phyloP scores from a whole-genome alignment of 2,329 filamentous ascomycete species.

The Cercospora brassicicola region DNA sequence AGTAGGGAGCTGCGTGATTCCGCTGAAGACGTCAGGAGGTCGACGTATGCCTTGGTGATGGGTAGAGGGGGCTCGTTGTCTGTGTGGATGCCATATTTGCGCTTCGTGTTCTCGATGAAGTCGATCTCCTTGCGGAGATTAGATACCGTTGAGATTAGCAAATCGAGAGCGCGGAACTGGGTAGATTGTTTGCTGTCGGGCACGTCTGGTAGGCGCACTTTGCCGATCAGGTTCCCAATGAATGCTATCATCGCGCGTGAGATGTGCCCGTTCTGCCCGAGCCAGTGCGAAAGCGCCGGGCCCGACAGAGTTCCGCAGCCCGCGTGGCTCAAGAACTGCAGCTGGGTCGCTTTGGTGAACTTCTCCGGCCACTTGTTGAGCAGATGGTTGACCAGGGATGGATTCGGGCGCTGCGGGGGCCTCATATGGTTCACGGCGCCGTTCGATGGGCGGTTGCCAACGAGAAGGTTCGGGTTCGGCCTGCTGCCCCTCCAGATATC shows the following conservation, averaged over 20 bases:
- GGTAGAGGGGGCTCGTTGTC: conserved; percentile 46
- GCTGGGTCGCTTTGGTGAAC: conserved; percentile 61
- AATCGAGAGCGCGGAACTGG: conserved; percentile 60
- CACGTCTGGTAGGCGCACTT: conserved; percentile 57
- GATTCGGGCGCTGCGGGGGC: conserved; percentile 34
- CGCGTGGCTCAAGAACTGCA: conserved; percentile 65
- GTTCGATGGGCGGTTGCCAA: conserved; percentile 36
- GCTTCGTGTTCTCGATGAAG: conserved; percentile 66
- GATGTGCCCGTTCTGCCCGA: conserved; percentile 71
- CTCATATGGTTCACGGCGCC: conserved; percentile 20
- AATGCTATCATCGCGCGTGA: conserved; percentile 69
- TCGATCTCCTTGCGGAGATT: conserved; percentile 67
- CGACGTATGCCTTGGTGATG: conserved; percentile 57
- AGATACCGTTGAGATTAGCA: conserved; percentile 64
- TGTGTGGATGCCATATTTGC: conserved; percentile 59
- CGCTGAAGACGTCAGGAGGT: conserved; percentile 60
- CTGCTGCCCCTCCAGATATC: conserved; percentile 49
- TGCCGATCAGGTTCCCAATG: conserved; percentile 63
- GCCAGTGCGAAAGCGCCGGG: conserved; percentile 62
- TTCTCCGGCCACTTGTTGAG: conserved; percentile 50
- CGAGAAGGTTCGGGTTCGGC: conserved; percentile 52
- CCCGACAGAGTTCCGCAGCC: conserved; percentile 62
- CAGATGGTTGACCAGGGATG: conserved; percentile 60
- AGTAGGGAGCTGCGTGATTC: conserved; percentile 56
- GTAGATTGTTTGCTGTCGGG: conserved; percentile 47